phyloP scores from a whole-genome alignment of 345 rosid species.

The Punica granatum region DNA sequence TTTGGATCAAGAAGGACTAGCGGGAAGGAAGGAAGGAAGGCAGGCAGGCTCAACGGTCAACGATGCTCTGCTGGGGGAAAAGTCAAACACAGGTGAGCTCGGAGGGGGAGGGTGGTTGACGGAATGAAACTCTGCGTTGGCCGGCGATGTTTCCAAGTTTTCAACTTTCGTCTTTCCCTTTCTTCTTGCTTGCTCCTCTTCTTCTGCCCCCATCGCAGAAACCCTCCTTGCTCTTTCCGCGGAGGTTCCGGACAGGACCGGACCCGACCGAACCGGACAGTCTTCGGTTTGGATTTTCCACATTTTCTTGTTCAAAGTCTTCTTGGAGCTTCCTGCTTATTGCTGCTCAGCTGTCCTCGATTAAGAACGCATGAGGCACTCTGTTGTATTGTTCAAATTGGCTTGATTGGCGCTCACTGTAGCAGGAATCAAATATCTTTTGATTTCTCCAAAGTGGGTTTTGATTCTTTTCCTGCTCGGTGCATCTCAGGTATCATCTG shows the following conservation, averaged over 20 bases:
- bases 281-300: background rate
- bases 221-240: slow-evolving; percentile 4
- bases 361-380: background rate
- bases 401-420: background rate
- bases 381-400: background rate
- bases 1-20: background rate
- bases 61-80: background rate
- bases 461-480: background rate
- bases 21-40: too few species aligned
- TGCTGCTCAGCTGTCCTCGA: background rate
- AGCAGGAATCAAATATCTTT: background rate
- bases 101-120: background rate
- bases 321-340: background rate
- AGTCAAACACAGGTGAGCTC: background rate
- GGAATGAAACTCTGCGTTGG: background rate
- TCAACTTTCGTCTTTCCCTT: background rate
- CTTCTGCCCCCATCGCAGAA: background rate
- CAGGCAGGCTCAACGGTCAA: background rate
- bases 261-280: background rate
- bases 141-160: background rate
- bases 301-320: background rate
- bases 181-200: background rate
- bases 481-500: background rate
- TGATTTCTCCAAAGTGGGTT: background rate
- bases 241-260: too few species aligned